Conservation (phyloP, 2,329 filamentous ascomycete genomes). For the Monosporascus sp. region DNA sequence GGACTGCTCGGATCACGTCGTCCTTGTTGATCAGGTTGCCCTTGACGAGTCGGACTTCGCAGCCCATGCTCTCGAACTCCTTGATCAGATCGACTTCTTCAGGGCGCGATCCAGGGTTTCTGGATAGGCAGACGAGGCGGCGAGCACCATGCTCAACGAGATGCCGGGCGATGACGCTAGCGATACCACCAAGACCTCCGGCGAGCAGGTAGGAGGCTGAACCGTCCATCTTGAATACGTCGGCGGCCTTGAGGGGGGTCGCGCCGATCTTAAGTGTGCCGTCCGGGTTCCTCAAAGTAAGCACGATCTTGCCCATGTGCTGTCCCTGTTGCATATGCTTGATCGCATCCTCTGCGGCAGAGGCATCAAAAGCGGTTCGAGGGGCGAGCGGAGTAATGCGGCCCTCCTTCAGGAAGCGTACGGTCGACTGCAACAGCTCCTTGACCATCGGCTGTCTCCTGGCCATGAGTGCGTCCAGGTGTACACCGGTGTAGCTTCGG, state of each 20-base stretch:
- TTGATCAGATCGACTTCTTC: slow-evolving; percentile 3
- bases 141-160: slow-evolving; percentile 15
- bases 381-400: slow-evolving; percentile 13
- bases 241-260: slow-evolving; percentile 2
- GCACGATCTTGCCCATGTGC: slow-evolving; percentile 31
- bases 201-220: slow-evolving; percentile 14
- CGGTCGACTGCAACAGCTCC: slow-evolving; percentile 3
- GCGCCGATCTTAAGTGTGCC: neutral
- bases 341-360: slow-evolving; percentile 26
- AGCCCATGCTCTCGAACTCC: slow-evolving; percentile 7
- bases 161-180: slow-evolving; percentile 13
- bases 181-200: slow-evolving; percentile 17
- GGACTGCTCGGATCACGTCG: slow-evolving; percentile 8
- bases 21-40: slow-evolving; percentile 21
- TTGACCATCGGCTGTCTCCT: slow-evolving; percentile 3
- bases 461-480: slow-evolving; percentile 17
- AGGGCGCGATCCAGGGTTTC: slow-evolving; percentile 7
- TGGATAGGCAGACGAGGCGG: slow-evolving; percentile 13
- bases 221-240: no score
- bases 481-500: slow-evolving; percentile 27
- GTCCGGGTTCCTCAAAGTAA: slow-evolving; percentile 8
- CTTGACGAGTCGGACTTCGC: slow-evolving; percentile 12
- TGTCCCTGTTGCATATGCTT: slow-evolving; percentile 29
- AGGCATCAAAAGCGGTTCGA: slow-evolving; percentile 14
- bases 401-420: slow-evolving; percentile 9